Evolutionary conservation across 176 grass and related monocot genomes (phyloP).

Genomic region (Rhipidocladum racemiflorum): DNA sequence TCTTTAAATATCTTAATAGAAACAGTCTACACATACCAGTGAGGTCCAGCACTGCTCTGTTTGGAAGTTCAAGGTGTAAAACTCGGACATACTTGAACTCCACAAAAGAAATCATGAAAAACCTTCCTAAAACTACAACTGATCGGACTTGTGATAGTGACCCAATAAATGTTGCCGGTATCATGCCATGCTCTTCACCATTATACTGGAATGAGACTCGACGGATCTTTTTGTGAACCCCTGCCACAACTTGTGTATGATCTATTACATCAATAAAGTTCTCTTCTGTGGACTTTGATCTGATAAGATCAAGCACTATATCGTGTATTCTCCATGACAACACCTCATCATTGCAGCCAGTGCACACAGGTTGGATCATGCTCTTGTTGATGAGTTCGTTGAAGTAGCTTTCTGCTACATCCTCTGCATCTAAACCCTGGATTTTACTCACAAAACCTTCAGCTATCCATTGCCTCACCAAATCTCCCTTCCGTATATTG

Average conservation of each 20-base stretch:
- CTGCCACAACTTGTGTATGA: too few relatives aligned
- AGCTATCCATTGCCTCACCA: conserved; percentile 48
- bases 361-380: conserved; percentile 28
- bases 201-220: not conserved
- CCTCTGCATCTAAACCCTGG: not conserved
- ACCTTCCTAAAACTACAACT: not conserved
- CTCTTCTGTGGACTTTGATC: conserved; percentile 25
- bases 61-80: not conserved
- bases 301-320: conserved; percentile 43
- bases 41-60: not conserved
- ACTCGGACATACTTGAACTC: conserved; percentile 15
- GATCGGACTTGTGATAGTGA: not conserved
- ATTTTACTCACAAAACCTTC: conserved; percentile 38
- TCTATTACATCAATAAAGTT: conserved; percentile 32
- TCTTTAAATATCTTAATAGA: conserved; percentile 6
- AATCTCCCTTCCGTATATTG: not conserved
- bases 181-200: not conserved
- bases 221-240: not conserved
- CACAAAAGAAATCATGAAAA: not conserved
- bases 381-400: conserved; percentile 40
- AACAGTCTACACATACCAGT: not conserved
- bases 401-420: conserved; percentile 36
- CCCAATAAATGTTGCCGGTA: not conserved
- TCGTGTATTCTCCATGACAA: conserved; percentile 35
- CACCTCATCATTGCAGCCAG: conserved; percentile 5